Evolutionary conservation across 306 rosid species (phyloP), one percentile per base, ranked within the genome.

Genomic region (Senna tora): DNA sequence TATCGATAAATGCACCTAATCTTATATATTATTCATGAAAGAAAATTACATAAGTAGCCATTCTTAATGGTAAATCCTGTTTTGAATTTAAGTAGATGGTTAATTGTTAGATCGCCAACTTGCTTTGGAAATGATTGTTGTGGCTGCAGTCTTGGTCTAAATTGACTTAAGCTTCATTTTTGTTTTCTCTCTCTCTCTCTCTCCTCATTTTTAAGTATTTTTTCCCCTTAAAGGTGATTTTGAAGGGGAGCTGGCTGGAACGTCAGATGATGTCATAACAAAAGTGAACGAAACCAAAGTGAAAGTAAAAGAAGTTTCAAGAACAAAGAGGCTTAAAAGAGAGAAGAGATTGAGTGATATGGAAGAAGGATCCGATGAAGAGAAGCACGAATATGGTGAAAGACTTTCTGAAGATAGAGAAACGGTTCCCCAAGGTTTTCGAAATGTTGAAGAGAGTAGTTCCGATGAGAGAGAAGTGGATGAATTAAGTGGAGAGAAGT

Each of bases 301-400:
- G 78, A 82, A 86, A 81, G 81, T 60, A 64, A 85, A 83, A 81
- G 14, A 83, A 7, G 81, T 65, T 68, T 77, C 92, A 49, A 82
- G 75, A 78, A 73, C 67, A 76, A 82, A 85, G 79, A 67, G 39
- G 75, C 62, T 36, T 58, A 68, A 69, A 62, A 81, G 78, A 65
- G 79, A 34, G 81, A 80, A 75, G 50, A 73, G 77, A 19, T 83
- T 47, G 45, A 66, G 3, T 68, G n/a, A 47, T 74, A 66, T 41
- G 2, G 85, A 79, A 81, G 86, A 78, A 81, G 91, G 86, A 78
- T 81, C 80, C 16, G 85, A 83, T 67, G 84, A 77, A 60, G 88
- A 80, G 75, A 83, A 79, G 63, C 85, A 78, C 34, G 91, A 81
- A 50, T 69, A 55, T 61, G 72, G 56, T 53, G 83, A 39, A 71